Base-by-base conservation (phyloP, 805 yeast genomes). In the Ogataea nonfermentans region DNA sequence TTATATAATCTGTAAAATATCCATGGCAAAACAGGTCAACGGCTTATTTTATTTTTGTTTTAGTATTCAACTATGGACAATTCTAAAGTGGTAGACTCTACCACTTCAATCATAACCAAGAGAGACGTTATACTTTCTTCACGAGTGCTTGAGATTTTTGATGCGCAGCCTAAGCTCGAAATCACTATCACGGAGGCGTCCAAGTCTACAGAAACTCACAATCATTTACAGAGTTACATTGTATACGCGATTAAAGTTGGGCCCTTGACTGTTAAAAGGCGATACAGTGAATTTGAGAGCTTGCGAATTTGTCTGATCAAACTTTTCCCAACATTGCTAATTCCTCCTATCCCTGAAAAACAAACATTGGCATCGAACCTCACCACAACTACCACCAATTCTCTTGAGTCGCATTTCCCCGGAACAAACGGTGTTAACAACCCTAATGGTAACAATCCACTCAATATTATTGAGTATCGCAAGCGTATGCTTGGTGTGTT, bases 271-370 rank as follows among this genome's bases (percentile, higher is more conserved):
- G 90, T 88, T 4, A 78, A 90, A 33, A 70, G 99, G 52, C 71
- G 98, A 31, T 93, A 93, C 59, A 84, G 95, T 24, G 99, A 93
- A 59, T 93, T 93, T 59, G 96, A 87, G 55, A 78, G 85, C 35
- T 70, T 93, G 31, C 70, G 96, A 45, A 81, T 78, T 28, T 73
- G 84, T 4, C 67, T 93, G 15, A 68, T 79, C 3, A 79, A 82
- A 50, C 64, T 86, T 26, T 83, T 84, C 48, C 97, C 99, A 3
- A 78, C 93, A 3, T 58, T 80, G 4, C 74, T 93, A 3, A 78
- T 93, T 4, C 99, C 99, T 6, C 97, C 98, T 1, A 91, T 93
- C 8, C 99, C 99, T 0, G 84, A 81, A 60, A 85, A 85, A 58
- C 91, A 84, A 59, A 71, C 85, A 11, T 58, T 84, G 48, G 56